Evolutionary conservation across 495 filamentous ascomycete genomes (phyloP).

Genomic region (Trichoderma orchidacearum): DNA sequence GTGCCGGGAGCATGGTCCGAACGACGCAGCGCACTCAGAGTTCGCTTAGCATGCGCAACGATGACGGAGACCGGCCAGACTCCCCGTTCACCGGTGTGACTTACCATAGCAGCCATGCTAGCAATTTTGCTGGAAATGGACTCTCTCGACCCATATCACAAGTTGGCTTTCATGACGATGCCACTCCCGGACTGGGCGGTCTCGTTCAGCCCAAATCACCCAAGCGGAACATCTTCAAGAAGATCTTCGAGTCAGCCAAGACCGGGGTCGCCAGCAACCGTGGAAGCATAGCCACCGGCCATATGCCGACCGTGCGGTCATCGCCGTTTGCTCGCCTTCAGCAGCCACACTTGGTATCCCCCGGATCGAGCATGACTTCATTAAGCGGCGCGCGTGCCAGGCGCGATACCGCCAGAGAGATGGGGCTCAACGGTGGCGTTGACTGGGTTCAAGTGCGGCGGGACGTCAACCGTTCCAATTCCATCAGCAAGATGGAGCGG

Average conservation of each 20-base stretch:
- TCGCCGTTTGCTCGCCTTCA: constrained; percentile 10
- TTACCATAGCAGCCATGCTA: constrained; percentile 72
- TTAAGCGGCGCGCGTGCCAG: constrained; percentile 4
- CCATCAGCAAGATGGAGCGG: constrained; percentile 76
- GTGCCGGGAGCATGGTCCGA: constrained; percentile 80
- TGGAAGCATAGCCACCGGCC: constrained; percentile 63
- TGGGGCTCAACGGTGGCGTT: constrained; percentile 47
- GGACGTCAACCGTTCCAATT: constrained; percentile 91
- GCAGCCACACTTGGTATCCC: neutral
- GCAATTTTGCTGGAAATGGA: constrained; percentile 24
- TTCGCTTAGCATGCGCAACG: constrained; percentile 36
- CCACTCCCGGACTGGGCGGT: constrained; percentile 52
- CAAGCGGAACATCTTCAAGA: constrained; percentile 92
- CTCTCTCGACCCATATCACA: constrained; percentile 28
- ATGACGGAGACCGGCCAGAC: constrained; percentile 43
- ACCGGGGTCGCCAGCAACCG: constrained; percentile 83
- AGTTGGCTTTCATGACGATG: constrained; percentile 29
- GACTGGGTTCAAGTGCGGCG: constrained; percentile 95
- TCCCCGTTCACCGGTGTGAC: constrained; percentile 65
- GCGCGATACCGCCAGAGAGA: constrained; percentile 47
- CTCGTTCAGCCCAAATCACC: constrained; percentile 78
- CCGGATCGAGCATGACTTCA: neutral
- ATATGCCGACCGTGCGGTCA: constrained; percentile 23
- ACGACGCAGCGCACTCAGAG: constrained; percentile 45
- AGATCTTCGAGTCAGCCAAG: constrained; percentile 88